Conservation (phyloP, 2,329 filamentous ascomycete species). For the Neonectria coccinea region DNA sequence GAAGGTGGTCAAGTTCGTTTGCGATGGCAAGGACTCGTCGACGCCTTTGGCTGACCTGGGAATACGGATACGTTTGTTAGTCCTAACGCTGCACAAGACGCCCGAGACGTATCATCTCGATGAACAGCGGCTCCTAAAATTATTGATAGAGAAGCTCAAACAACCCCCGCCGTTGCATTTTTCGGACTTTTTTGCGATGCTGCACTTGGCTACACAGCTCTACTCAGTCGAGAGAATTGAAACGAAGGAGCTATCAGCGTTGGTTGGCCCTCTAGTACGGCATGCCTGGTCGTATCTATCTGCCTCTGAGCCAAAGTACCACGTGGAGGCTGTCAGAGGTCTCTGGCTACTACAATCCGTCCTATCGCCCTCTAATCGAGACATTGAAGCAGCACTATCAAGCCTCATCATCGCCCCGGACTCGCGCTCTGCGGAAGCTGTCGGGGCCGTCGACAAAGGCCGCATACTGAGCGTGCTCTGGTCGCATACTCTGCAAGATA, state of each 20-base stretch:
- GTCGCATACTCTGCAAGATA: slow-evolving; percentile 80
- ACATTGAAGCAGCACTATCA: slow-evolving; percentile 84
- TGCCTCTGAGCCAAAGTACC: slow-evolving; percentile 87
- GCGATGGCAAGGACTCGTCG: slow-evolving; percentile 57
- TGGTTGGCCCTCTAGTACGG: slow-evolving; percentile 76
- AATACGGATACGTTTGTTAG: slow-evolving; percentile 69
- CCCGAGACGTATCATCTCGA: slow-evolving; percentile 58
- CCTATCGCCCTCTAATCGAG: slow-evolving; percentile 73
- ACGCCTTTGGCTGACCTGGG: slow-evolving; percentile 62
- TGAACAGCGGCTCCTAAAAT: slow-evolving; percentile 60
- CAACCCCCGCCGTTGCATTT: slow-evolving; percentile 59
- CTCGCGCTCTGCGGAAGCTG: slow-evolving; percentile 27
- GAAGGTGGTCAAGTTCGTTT: slow-evolving; percentile 66
- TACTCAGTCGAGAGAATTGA: slow-evolving; percentile 66
- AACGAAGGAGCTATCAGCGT: slow-evolving; percentile 64
- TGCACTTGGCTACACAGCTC: slow-evolving; percentile 69
- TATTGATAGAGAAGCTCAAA: slow-evolving; percentile 62
- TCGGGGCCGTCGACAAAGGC: slow-evolving; percentile 68
- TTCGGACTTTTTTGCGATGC: slow-evolving; percentile 67
- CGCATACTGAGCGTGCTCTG: slow-evolving; percentile 81
- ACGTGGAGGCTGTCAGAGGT: slow-evolving; percentile 89
- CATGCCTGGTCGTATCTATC: slow-evolving; percentile 85
- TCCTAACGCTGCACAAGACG: slow-evolving; percentile 67
- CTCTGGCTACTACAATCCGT: slow-evolving; percentile 87
- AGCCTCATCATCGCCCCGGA: slow-evolving; percentile 72